These are phyloP conservation scores for Tinospora cordifolia DNA, from an alignment of 164 flowering plant species.

Conservation along the genomic window DNA sequence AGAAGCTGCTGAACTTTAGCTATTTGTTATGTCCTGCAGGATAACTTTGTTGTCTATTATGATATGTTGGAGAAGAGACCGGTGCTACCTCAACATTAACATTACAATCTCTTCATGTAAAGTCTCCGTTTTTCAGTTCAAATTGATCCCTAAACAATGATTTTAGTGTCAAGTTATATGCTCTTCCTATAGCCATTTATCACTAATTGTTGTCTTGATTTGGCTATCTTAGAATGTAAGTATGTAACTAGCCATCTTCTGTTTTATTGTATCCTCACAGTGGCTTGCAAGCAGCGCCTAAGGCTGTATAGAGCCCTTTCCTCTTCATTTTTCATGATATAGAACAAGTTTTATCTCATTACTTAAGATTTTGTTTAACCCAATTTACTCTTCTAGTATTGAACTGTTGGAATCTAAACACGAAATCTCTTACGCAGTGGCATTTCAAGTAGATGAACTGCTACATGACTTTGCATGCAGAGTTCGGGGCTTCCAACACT, in stretches of 20 bases:
- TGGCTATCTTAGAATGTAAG: neutral
- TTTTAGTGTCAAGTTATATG: neutral
- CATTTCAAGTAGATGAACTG: too few species aligned
- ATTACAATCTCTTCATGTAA: constrained; percentile 4
- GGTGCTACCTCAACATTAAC: constrained; percentile 25
- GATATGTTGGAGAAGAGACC: constrained; percentile 34
- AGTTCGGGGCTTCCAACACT: too few species aligned
- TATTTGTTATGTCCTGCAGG: constrained; percentile 25
- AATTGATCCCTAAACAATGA: constrained; percentile 1
- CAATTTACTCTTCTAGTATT: neutral
- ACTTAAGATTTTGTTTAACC: neutral
- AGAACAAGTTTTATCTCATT: neutral
- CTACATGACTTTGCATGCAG: too few species aligned
- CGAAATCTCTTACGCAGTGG: too few species aligned
- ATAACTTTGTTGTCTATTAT: constrained; percentile 31
- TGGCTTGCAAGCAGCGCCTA: neutral
- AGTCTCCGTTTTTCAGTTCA: constrained; percentile 1
- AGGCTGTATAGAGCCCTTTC: neutral
- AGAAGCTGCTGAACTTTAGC: neutral
- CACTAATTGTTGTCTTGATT: neutral
- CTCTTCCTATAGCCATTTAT: neutral
- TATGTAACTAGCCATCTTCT: constrained; percentile 2
- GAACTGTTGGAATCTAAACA: neutral
- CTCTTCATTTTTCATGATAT: neutral
- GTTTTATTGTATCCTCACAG: neutral